Base-by-base conservation (phyloP, 192 early-diverging fungal genomes). In the Thamnidium elegans region DNA sequence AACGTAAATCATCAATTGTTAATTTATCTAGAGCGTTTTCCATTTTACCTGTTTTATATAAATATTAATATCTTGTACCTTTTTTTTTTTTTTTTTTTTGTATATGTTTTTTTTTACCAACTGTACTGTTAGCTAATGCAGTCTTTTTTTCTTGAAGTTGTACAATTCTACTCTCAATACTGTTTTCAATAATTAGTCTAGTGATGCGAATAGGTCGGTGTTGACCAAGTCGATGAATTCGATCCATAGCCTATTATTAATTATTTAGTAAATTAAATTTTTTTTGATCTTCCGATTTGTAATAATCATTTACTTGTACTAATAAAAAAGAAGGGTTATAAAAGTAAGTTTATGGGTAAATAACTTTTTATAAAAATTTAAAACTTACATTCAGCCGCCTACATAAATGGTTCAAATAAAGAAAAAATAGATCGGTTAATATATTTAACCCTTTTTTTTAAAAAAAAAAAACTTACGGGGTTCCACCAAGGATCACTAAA, bases 91-190 rank as follows among this genome's bases (percentile, higher is more conserved):
- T 17, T 10, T 2, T 26, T 10, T 8, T 6, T 20, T 42, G 17
- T 7, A 42, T 45, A 34, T n/a, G n/a, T n/a, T n/a, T 21, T 13
- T 23, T 20, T 63, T 81, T 80, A 67, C 92, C 95, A 65, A 97
- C 90, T 3, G 95, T 97, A 5, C 85, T 87, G 55, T 91, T 83
- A 23, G 94, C 92, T 67, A 97, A 78, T 13, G 87, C 88, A 68
- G 89, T 89, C 81, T 97, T 97, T 83, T 95, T 97, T 51, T 94
- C 90, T 71, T 97, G 95, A 26, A 97, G 74, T 62, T 94, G 86
- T 36, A 97, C 72, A 65, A 97, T 97, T 36, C 93, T 81, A 51
- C 83, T 85, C 68, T 97, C 95, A 66, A 97, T 95, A 42, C 88
- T 90, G 78, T 97, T 94, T 62, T 94, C 92, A 62, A 97, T 92